phyloP scores from a whole-genome alignment of 192 early-diverging fungal species.

The Linnemannia exigua region DNA sequence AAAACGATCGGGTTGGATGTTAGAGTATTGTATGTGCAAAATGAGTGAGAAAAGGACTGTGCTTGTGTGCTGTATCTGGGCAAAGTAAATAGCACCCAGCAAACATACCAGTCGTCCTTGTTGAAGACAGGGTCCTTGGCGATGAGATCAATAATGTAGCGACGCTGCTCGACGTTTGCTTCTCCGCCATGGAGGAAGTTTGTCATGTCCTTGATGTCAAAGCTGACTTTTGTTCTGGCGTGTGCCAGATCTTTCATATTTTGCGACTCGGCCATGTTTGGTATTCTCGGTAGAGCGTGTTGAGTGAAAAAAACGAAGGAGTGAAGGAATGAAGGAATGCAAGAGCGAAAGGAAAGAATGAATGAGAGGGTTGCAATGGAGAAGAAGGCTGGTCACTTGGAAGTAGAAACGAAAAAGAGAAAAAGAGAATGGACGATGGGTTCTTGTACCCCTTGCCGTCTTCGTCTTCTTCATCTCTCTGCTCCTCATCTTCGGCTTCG shows the following conservation, averaged over 20 bases:
- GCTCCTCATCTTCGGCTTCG: background rate
- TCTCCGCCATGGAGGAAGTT: conserved; percentile 78
- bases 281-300: background rate
- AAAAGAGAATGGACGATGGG: background rate
- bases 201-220: conserved; percentile 78
- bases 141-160: conserved; percentile 31
- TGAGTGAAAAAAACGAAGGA: background rate
- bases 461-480: background rate
- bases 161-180: conserved; percentile 28
- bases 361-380: background rate
- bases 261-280: conserved; percentile 30
- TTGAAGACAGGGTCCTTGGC: conserved; percentile 27
- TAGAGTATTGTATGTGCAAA: too few species aligned
- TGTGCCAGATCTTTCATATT: conserved; percentile 62
- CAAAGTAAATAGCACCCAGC: background rate
- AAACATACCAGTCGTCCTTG: conserved; percentile 38
- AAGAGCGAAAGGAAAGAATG: background rate
- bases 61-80: background rate
- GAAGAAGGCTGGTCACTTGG: background rate
- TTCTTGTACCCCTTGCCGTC: background rate
- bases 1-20: background rate
- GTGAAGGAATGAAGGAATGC: background rate
- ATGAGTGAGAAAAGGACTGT: background rate
- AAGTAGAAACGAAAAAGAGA: background rate
- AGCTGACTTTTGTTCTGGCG: conserved; percentile 77